Base-by-base conservation (phyloP, 805 yeast species). In the Zygosaccharomyces kombuchaensis region DNA sequence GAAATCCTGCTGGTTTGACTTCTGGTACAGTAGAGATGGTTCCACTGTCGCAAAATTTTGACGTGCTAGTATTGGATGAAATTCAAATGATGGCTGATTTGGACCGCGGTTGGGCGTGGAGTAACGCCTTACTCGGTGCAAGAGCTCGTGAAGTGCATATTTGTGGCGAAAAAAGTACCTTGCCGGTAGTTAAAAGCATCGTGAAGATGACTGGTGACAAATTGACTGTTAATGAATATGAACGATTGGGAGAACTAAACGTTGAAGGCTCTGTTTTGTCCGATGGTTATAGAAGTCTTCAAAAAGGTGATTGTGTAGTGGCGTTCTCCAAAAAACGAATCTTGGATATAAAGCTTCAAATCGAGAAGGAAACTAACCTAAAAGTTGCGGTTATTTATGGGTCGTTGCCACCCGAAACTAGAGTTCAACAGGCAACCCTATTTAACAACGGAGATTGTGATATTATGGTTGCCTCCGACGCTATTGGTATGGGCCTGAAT, bases 401-500 rank as follows among this genome's bases (percentile, higher is more conserved):
- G 17, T 90, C 96, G 0, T 70, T 93, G 36, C 99, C 99, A 0
- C 96, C 98, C 0, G 98, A 93, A 61, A 87, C 91, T 0, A 76
- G 99, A 54, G 79, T 88, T 2, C 79, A 80, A 53, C 96, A 93
- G 59, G 96, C 97, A 0, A 63, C 70, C 23, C 71, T 77, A 38
- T 93, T 93, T 65, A 93, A 93, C 60, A 68, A 61, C n/a, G 91
- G 95, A 2, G 75, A 76, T 29, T 84, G 80, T 51, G 93, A 90
- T 57, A 75, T 86, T n/a, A 70, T 93, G 31, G 86, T 93, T 6
- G 98, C 99, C 1, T 86, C 96, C 2, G 98, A 93, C 69, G 99
- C 99, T 0, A 81, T 93, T 51, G 99, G 99, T 2, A 91, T 93
- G 97, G 99, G 99, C 0, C 72, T 93, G 44, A 93, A 93, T 59